These are phyloP conservation scores for Vinca minor DNA, from an alignment of 257 asterid species.

Conservation along the genomic window DNA sequence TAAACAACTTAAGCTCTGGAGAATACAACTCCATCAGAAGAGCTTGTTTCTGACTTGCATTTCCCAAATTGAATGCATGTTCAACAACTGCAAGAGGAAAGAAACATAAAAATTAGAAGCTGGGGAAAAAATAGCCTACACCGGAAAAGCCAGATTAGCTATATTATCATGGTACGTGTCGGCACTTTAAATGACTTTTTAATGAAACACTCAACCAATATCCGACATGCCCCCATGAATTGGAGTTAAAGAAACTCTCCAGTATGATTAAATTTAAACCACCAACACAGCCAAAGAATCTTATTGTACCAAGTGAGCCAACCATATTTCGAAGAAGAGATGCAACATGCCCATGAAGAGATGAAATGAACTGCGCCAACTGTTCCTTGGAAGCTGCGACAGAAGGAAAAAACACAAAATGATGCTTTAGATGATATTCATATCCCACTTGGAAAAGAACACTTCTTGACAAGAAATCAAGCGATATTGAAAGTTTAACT, in stretches of 20 bases:
- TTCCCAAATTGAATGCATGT: conserved; percentile 76
- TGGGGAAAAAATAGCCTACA: background rate
- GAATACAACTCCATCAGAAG: conserved; percentile 83
- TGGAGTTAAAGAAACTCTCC: background rate
- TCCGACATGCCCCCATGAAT: background rate
- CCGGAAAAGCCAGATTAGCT: too few species aligned
- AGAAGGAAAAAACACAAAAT: too few species aligned
- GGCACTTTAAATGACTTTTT: background rate
- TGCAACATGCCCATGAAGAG: conserved; percentile 81
- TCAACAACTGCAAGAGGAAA: conserved; percentile 55
- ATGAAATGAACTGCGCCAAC: conserved; percentile 57
- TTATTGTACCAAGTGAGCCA: conserved; percentile 81
- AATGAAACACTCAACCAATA: background rate
- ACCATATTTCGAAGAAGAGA: conserved; percentile 81
- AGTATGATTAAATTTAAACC: conserved; percentile 2
- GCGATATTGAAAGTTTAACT: background rate
- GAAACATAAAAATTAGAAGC: background rate
- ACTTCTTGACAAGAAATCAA: background rate
- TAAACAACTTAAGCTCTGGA: conserved; percentile 76
- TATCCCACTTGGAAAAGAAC: too few species aligned
- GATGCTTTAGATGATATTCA: too few species aligned
- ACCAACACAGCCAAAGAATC: conserved; percentile 5
- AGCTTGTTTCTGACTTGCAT: conserved; percentile 77
- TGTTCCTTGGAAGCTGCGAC: conserved; percentile 79
- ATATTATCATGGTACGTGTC: too few species aligned